A percentile compares a stretch with the other conserved stretches of the same genome.
phyloP scores from a whole-genome alignment of 176 grass and related monocot species.

The Zea luxurians region DNA sequence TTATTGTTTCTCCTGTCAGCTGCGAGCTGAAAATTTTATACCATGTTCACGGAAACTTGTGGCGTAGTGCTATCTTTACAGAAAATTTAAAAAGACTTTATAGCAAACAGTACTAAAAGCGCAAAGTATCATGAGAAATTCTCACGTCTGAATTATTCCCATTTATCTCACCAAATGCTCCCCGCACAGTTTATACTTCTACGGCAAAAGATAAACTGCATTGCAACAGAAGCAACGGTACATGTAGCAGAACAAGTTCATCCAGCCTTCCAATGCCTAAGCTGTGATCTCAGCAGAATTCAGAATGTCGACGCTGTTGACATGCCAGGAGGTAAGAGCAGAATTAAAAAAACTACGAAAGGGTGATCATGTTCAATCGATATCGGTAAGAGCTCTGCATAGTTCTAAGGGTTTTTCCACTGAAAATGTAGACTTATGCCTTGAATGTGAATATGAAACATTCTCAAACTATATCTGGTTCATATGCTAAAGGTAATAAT shows the following conservation, averaged over 20 bases:
- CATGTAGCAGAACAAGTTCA: not conserved
- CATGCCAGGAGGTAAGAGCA: no score
- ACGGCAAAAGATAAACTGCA: not conserved
- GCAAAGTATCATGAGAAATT: not conserved
- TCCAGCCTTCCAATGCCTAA: not conserved
- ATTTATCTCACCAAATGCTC: not conserved
- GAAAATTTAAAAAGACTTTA: not conserved
- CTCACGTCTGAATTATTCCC: no score
- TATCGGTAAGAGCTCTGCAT: not conserved
- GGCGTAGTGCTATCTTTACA: no score
- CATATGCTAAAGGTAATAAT: not conserved
- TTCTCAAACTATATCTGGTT: conserved; percentile 1
- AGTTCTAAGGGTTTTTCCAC: not conserved
- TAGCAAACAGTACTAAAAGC: not conserved
- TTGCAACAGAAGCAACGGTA: not conserved
- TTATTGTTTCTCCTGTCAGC: not conserved
- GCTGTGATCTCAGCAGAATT: not conserved
- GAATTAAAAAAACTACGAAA: no score
- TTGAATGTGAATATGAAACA: not conserved
- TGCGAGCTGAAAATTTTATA: not conserved
- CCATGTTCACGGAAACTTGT: not conserved
- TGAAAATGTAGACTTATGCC: not conserved
- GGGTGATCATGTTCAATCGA: not conserved
- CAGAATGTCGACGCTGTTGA: no score
- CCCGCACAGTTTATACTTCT: no score